These are phyloP conservation scores for Aspergillus amoenus DNA, from an alignment of 2,329 filamentous ascomycete genomes.

Conservation along the genomic window DNA sequence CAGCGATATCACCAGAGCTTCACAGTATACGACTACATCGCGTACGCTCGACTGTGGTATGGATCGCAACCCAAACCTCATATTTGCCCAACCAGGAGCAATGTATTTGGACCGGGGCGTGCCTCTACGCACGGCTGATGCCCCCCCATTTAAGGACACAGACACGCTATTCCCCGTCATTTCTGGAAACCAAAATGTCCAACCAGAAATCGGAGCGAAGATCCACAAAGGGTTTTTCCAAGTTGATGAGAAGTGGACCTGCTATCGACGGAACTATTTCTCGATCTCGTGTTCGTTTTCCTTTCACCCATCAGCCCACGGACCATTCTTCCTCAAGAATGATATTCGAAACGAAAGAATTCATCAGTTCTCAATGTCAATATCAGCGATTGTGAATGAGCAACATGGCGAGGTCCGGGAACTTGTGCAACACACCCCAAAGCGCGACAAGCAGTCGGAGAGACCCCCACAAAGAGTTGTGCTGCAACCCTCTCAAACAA, in stretches of 20 bases:
- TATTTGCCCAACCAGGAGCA: conserved; percentile 28
- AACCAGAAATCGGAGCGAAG: conserved; percentile 71
- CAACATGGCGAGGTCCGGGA: conserved; percentile 75
- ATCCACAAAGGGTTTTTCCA: conserved; percentile 90
- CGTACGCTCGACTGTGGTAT: conserved; percentile 32
- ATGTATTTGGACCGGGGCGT: conserved; percentile 29
- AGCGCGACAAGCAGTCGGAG: conserved; percentile 83
- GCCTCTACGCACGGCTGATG: conserved; percentile 34
- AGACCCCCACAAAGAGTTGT: conserved; percentile 69
- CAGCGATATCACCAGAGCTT: conserved; percentile 33
- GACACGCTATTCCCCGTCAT: conserved; percentile 35
- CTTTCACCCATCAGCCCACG: conserved; percentile 61
- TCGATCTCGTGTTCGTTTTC: conserved; percentile 78
- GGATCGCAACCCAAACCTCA: conserved; percentile 29
- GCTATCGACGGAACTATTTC: conserved; percentile 90
- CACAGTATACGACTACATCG: conserved; percentile 35
- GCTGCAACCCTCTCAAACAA: conserved; percentile 65
- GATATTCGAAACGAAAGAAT: conserved; percentile 56
- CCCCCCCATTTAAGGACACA: conserved; percentile 46
- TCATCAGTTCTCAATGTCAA: conserved; percentile 75
- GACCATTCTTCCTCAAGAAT: conserved; percentile 59
- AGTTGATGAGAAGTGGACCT: conserved; percentile 81
- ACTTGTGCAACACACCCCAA: conserved; percentile 86
- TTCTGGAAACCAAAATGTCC: conserved; percentile 51
- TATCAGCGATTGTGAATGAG: conserved; percentile 79